These are phyloP conservation scores for Fusarium coicis DNA, from an alignment of 2,329 filamentous ascomycete genomes.

Conservation along the genomic window DNA sequence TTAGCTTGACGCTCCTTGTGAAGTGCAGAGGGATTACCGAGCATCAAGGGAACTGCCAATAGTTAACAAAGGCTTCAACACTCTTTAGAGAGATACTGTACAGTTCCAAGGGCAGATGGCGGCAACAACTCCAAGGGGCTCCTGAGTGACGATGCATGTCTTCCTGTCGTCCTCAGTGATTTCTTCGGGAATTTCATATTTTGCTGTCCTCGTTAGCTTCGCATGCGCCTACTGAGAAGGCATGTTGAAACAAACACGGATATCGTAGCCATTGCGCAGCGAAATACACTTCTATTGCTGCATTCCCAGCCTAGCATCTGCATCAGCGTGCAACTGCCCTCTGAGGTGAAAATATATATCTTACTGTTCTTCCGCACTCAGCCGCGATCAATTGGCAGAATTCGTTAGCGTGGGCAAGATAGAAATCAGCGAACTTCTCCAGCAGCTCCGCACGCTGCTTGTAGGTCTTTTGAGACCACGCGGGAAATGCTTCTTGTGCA, in stretches of 20 bases:
- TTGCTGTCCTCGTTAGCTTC: not conserved
- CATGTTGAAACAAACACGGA: not conserved
- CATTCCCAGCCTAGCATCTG: not conserved
- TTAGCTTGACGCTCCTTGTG: not conserved
- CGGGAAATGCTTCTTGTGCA: not conserved
- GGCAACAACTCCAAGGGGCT: constrained; percentile 1
- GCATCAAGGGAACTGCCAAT: not conserved
- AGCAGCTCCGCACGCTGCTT: not conserved
- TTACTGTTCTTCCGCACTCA: constrained; percentile 2
- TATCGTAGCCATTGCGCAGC: not conserved
- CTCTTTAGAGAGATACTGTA: not conserved
- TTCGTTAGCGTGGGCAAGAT: not conserved
- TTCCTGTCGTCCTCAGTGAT: not conserved
- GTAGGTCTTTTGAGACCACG: not conserved
- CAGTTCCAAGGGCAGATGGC: constrained; percentile 11
- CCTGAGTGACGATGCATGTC: not conserved
- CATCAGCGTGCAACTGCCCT: not conserved
- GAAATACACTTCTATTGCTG: constrained; percentile 3
- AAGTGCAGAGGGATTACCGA: not conserved
- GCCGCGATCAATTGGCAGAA: not conserved
- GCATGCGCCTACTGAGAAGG: not conserved
- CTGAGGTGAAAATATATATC: not conserved
- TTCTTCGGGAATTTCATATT: not conserved
- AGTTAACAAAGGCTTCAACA: not conserved
- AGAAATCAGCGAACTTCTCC: not conserved